These are phyloP conservation scores for Mycena chlorophos DNA, from an alignment of 768 basidiomycete species.

Conservation along the genomic window DNA sequence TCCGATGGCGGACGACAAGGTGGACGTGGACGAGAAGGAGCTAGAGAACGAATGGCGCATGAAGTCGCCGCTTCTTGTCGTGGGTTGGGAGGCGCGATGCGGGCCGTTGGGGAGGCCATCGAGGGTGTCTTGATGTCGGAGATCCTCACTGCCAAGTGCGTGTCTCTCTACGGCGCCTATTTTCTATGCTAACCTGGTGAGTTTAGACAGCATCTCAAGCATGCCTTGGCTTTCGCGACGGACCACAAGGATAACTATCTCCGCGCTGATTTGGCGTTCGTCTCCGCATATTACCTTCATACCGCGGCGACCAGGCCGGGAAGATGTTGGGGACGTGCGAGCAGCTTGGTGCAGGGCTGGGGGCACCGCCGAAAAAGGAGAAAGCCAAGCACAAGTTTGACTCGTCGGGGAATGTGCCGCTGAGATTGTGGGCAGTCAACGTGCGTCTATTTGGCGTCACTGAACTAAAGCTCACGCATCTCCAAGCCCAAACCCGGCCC, in stretches of 20 bases:
- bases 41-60: slow-evolving; percentile 33
- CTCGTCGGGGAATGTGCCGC: slow-evolving; percentile 57
- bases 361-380: slow-evolving; percentile 39
- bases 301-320: slow-evolving; percentile 70
- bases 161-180: slow-evolving; percentile 19
- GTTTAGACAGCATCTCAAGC: slow-evolving; percentile 58
- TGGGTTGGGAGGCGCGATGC: slow-evolving; percentile 53
- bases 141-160: slow-evolving; percentile 61
- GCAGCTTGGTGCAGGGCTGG: slow-evolving; percentile 70
- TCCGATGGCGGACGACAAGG: too few species aligned
- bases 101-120: slow-evolving; percentile 55
- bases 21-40: slow-evolving; percentile 26
- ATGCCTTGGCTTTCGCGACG: slow-evolving; percentile 58
- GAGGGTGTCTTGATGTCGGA: slow-evolving; percentile 54
- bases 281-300: slow-evolving; percentile 69
- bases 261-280: slow-evolving; percentile 66
- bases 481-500: too few species aligned
- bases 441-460: too few species aligned
- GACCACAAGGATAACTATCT: slow-evolving; percentile 68
- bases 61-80: slow-evolving; percentile 47
- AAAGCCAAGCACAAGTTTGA: slow-evolving; percentile 28
- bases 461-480: too few species aligned
- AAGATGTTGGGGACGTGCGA: too few species aligned
- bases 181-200: slow-evolving; percentile 1
- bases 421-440: slow-evolving; percentile 75